Conservation (phyloP, 441 rosid species). For the Gossypium davidsonii region DNA sequence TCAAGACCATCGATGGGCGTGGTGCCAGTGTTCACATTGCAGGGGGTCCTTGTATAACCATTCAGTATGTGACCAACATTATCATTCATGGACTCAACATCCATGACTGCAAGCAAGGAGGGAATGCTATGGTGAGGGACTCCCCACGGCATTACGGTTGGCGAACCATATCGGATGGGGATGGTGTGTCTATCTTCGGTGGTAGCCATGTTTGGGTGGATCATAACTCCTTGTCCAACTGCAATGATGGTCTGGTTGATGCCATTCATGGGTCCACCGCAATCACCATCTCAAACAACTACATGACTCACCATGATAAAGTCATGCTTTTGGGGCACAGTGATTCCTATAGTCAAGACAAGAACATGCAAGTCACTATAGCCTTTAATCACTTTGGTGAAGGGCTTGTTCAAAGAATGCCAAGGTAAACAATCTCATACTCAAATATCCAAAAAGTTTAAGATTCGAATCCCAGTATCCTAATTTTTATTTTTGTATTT, state of each 20-base stretch:
- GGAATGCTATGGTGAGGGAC: constrained; percentile 68
- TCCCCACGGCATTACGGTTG: constrained; percentile 75
- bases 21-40: constrained; percentile 95
- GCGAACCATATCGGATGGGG: constrained; percentile 84
- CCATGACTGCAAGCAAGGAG: constrained; percentile 88
- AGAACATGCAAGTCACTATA: constrained; percentile 87
- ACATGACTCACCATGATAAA: constrained; percentile 87
- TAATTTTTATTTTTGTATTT: background rate
- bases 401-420: constrained; percentile 94
- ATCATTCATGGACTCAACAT: constrained; percentile 79
- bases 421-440: constrained; percentile 44
- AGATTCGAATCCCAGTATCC: background rate
- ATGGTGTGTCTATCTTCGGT: constrained; percentile 83
- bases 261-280: constrained; percentile 81
- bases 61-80: constrained; percentile 75
- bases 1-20: constrained; percentile 79
- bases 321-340: constrained; percentile 93
- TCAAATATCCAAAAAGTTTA: background rate
- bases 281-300: constrained; percentile 85
- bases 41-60: constrained; percentile 83
- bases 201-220: constrained; percentile 91
- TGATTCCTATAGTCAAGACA: constrained; percentile 73
- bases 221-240: constrained; percentile 73
- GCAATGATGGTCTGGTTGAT: constrained; percentile 72
- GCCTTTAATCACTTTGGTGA: constrained; percentile 95